Conservation (phyloP, 2,329 filamentous ascomycete genomes). For the Bipolaris bicolor region DNA sequence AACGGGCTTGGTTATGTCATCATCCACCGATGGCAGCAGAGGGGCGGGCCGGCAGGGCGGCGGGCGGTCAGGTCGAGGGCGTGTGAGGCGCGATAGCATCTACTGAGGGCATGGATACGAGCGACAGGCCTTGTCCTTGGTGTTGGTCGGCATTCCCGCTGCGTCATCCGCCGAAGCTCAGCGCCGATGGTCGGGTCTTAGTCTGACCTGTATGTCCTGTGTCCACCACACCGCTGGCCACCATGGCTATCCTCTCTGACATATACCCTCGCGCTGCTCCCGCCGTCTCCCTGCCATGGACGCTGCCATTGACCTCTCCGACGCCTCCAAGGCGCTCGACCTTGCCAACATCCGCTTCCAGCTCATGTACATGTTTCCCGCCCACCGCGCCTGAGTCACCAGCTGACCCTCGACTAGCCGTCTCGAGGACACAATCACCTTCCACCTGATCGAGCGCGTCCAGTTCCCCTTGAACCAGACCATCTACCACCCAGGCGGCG, state of each 20-base stretch:
- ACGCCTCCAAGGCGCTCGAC: constrained; percentile 84
- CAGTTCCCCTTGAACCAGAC: constrained; percentile 92
- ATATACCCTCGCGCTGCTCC: constrained; percentile 2
- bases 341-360: constrained; percentile 91
- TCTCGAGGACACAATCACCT: constrained; percentile 96
- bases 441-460: constrained; percentile 95
- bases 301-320: constrained; percentile 83
- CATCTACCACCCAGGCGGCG: constrained; percentile 82
- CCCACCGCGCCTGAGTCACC: not conserved
- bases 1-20: constrained; percentile 14
- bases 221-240: not conserved
- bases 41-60: constrained; percentile 1
- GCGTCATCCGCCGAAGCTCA: constrained; percentile 30
- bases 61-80: constrained; percentile 4
- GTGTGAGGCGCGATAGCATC: not conserved
- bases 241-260: constrained; percentile 14
- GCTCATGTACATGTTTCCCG: constrained; percentile 72
- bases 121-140: constrained; percentile 10
- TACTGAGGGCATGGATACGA: not conserved
- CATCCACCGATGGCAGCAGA: constrained; percentile 1
- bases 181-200: constrained; percentile 19
- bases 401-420: constrained; percentile 64
- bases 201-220: not conserved
- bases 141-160: constrained; percentile 18
- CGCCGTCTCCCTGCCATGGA: constrained; percentile 69